Conservation (phyloP, 306 rosid species). For the Prunus kanzakura region DNA sequence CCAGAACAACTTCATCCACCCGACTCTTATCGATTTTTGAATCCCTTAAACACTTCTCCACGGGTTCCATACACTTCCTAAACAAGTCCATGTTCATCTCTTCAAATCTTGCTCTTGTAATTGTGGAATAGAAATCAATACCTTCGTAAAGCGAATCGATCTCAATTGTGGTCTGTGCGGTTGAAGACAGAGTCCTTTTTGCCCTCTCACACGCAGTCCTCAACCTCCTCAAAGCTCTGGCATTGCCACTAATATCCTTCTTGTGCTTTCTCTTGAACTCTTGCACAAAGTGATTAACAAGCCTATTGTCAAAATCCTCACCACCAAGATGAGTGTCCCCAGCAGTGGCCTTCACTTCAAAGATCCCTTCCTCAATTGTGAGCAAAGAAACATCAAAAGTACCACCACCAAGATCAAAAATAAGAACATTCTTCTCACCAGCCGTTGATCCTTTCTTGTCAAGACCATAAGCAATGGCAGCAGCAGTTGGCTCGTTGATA, state of each 20-base stretch:
- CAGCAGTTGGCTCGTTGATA: conserved; percentile 53
- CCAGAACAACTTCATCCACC: conserved; percentile 47
- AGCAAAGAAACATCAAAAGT: conserved; percentile 44
- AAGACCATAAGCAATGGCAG: conserved; percentile 49
- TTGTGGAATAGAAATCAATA: conserved; percentile 39
- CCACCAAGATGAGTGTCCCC: conserved; percentile 51
- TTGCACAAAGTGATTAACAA: conserved; percentile 35
- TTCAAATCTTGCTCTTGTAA: conserved; percentile 48
- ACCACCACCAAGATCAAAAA: conserved; percentile 47
- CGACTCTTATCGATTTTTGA: conserved; percentile 47
- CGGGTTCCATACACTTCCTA: conserved; percentile 52
- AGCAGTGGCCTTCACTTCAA: conserved; percentile 50
- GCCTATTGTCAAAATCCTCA: conserved; percentile 48
- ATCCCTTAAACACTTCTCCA: conserved; percentile 46
- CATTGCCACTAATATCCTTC: conserved; percentile 41
- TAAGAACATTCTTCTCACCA: conserved; percentile 40
- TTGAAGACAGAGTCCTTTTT: conserved; percentile 48
- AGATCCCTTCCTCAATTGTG: conserved; percentile 47
- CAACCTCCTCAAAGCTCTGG: conserved; percentile 43
- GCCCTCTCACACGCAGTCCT: conserved; percentile 51
- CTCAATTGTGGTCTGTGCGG: conserved; percentile 39
- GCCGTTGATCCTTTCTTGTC: conserved; percentile 41
- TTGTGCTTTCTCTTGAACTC: conserved; percentile 51
- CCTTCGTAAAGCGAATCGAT: conserved; percentile 48
- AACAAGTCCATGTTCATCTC: conserved; percentile 52